Conservation (phyloP, 306 rosid species). For the Fragaria iinumae region DNA sequence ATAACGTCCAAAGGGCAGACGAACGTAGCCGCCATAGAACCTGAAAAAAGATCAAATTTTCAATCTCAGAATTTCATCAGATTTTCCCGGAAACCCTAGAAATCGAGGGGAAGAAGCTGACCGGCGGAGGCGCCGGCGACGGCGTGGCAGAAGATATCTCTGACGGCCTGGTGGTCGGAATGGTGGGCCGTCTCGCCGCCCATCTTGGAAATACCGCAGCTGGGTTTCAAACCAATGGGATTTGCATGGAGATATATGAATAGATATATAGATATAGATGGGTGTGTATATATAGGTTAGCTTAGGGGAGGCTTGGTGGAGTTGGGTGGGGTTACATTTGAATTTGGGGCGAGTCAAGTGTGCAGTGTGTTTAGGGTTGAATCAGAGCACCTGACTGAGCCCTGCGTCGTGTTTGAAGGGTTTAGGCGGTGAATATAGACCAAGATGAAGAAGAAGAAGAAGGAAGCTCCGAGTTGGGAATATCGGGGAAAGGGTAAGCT, state of each 20-base stretch:
- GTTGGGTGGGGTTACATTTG: background rate
- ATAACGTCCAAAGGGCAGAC: conserved; percentile 97
- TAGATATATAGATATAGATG: background rate
- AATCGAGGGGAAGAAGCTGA: conserved; percentile 29
- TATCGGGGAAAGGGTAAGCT: background rate
- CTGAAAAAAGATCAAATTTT: conserved; percentile 38
- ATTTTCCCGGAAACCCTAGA: conserved; percentile 28
- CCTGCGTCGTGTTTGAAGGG: conserved; percentile 24
- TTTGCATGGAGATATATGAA: background rate
- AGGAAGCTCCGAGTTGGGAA: background rate
- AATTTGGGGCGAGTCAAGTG: background rate
- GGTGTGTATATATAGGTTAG: background rate
- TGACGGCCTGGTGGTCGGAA: conserved; percentile 33
- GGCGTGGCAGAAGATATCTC: conserved; percentile 58
- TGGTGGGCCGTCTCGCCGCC: conserved; percentile 40
- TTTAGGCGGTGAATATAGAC: conserved; percentile 11
- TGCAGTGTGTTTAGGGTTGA: conserved; percentile 8
- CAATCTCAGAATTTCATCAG: background rate
- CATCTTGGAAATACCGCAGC: conserved; percentile 35
- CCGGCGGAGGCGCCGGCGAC: conserved; percentile 94
- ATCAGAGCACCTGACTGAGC: background rate
- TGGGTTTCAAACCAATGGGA: conserved; percentile 12
- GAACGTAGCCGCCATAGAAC: conserved; percentile 91
- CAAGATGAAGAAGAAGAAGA: background rate
- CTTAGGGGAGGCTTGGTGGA: background rate